A percentile compares a stretch with the other conserved stretches of the same genome.
Conservation (phyloP, 352 stramenopile genomes). For the Phytophthora agathidicida region DNA sequence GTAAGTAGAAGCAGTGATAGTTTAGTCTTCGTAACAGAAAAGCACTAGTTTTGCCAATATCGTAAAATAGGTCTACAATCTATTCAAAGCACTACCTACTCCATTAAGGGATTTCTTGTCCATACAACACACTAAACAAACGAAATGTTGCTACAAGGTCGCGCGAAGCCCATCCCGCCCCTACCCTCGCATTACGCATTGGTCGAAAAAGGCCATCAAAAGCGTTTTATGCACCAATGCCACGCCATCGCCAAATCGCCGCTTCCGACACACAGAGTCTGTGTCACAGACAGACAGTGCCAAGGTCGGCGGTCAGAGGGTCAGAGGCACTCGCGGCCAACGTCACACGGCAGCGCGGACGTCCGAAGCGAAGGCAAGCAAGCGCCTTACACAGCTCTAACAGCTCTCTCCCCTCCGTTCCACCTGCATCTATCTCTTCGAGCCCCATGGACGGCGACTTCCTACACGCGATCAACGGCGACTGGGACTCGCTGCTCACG, state of each 20-base stretch:
- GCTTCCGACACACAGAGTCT: neutral
- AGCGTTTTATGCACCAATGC: neutral
- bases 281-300: too few species aligned
- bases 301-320: too few species aligned
- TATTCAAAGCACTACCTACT: too few species aligned
- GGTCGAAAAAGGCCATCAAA: slow-evolving; percentile 8
- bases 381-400: slow-evolving; percentile 14
- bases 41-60: too few species aligned
- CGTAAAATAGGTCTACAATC: too few species aligned
- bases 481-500: slow-evolving; percentile 75
- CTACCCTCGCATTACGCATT: slow-evolving; percentile 18
- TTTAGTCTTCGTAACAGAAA: too few species aligned
- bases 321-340: slow-evolving; percentile 13
- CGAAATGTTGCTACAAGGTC: slow-evolving; percentile 15
- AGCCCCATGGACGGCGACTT: slow-evolving; percentile 73
- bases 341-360: slow-evolving; percentile 14
- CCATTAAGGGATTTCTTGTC: too few species aligned
- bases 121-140: too few species aligned
- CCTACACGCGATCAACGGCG: slow-evolving; percentile 78
- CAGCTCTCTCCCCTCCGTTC: neutral
- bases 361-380: slow-evolving; percentile 7
- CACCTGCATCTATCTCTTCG: neutral
- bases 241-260: slow-evolving; percentile 23
- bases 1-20: too few species aligned
- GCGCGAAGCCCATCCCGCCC: slow-evolving; percentile 2